Conservation (phyloP, 208 protist genomes). For the Naegleria gruberi region DNA sequence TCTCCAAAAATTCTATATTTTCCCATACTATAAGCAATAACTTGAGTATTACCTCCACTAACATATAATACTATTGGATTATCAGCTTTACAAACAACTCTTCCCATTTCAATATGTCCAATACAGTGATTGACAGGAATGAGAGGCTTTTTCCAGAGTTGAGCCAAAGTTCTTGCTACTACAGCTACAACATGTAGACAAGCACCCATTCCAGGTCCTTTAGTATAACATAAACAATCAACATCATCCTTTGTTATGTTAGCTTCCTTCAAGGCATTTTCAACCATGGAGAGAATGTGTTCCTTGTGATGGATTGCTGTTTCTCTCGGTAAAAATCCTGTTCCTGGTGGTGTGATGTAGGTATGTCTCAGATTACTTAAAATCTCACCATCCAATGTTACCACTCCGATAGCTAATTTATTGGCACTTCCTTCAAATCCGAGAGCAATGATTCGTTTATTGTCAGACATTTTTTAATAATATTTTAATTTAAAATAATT, state of each 20-base stretch:
- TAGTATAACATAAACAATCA: constrained; percentile 90
- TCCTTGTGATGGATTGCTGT: constrained; percentile 93
- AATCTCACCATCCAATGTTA: constrained; percentile 79
- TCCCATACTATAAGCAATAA: constrained; percentile 85
- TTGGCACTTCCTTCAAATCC: constrained; percentile 12
- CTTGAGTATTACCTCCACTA: constrained; percentile 98
- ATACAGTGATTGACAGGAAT: constrained; percentile 99
- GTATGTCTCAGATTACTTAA: constrained; percentile 92
- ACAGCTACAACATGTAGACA: constrained; percentile 75
- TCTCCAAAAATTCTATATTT: constrained; percentile 99
- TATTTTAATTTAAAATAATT: no score
- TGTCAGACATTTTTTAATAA: no score
- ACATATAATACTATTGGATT: constrained; percentile 98
- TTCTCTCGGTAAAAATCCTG: constrained; percentile 96
- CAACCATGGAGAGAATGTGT: constrained; percentile 62
- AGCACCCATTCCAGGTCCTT: constrained; percentile 91
- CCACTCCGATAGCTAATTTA: constrained; percentile 90
- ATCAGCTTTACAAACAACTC: constrained; percentile 79
- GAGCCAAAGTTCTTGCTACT: constrained; percentile 63
- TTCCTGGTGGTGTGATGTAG: constrained; percentile 91
- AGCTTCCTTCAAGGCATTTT: constrained; percentile 80
- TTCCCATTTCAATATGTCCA: constrained; percentile 99
- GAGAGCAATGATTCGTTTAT: neutral
- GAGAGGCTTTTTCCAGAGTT: constrained; percentile 79
- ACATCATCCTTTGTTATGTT: constrained; percentile 70